Base-by-base conservation (phyloP, 768 basidiomycete genomes). In the Auricularia auricula-judae region DNA sequence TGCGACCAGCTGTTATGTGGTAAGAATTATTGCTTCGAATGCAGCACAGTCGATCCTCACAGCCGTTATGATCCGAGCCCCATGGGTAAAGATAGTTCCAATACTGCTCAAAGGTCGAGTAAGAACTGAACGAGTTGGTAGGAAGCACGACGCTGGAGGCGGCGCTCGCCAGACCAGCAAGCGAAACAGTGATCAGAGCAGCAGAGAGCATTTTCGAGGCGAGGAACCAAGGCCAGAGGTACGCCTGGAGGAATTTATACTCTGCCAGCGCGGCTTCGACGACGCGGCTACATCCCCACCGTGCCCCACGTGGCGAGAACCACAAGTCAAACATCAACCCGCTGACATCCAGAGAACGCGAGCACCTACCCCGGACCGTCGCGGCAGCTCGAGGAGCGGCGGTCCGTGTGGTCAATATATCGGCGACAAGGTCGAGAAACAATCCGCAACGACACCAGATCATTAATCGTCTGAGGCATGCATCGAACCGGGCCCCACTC, bases 61-160 rank as follows among this genome's bases (percentile, higher is more conserved):
- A 76, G 63, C 79, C 79, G 62, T 79, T 79, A 68, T 79, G 79
- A 60, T 79, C 78, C 36, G 77, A 76, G 4, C 79, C 79, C 79
- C 79, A 80, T 4, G 79, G 79, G 65, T 80, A 80, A 33, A 79
- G 71, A 66, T 80, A 79, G 29, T 71, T 71, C 78, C 78, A 80
- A 65, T 72, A 79, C 14, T 64, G 73, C 66, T 78, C 77, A 34
- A 80, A 74, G 4, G 71, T 70, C 3, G 77, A 70, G 63, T 74
- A 73, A 10, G 73, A 75, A n/a, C 73, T 75, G 67, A 80, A 78
- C 3, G 78, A 79, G 23, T 69, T 73, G 4, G 74, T 70, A 1
- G 79, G 79, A 21, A 80, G 79, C 10, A 70, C 54, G n/a, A 64
- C 63, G 33, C 11, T 64, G 8, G 44, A 23, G n/a, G 63, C 63